Evolutionary conservation across 345 rosid species (phyloP).

Genomic region (Arabis alpina): DNA sequence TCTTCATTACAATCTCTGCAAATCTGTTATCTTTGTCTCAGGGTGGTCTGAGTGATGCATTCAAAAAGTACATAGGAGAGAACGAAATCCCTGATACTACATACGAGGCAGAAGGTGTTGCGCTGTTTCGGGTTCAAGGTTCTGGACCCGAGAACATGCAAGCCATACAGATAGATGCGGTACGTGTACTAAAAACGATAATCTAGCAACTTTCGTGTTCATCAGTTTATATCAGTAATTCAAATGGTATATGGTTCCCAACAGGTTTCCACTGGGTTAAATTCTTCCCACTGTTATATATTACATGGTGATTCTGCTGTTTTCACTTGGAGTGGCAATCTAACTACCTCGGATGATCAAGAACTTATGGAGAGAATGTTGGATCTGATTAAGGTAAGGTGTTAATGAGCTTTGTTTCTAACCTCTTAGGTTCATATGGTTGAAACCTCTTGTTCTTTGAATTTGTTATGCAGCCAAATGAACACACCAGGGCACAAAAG

Average conservation of each 20-base stretch:
- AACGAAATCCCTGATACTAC: constrained; percentile 81
- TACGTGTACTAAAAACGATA: constrained; percentile 42
- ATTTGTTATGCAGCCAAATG: constrained; percentile 70
- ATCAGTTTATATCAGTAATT: background rate
- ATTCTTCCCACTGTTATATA: constrained; percentile 93
- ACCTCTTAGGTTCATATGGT: constrained; percentile 11
- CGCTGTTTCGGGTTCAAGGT: constrained; percentile 89
- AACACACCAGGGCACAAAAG: constrained; percentile 78
- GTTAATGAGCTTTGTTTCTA: constrained; percentile 2
- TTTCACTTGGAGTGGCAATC: constrained; percentile 92
- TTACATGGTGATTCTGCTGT: constrained; percentile 76
- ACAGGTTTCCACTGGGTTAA: constrained; percentile 87
- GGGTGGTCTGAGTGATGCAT: constrained; percentile 94
- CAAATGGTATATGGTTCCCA: constrained; percentile 20
- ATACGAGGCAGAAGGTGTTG: constrained; percentile 75
- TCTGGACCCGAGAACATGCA: constrained; percentile 99
- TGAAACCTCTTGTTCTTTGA: constrained; percentile 27
- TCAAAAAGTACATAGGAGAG: constrained; percentile 73
- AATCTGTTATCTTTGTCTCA: constrained; percentile 37
- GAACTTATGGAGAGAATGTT: constrained; percentile 92
- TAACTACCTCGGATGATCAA: constrained; percentile 72
- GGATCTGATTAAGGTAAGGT: constrained; percentile 88
- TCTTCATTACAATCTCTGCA: constrained; percentile 6
- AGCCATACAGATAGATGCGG: constrained; percentile 95
- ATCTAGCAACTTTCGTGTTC: constrained; percentile 10